phyloP scores from a whole-genome alignment of 2,329 filamentous ascomycete genomes.

The Penicillium verrucosum region DNA sequence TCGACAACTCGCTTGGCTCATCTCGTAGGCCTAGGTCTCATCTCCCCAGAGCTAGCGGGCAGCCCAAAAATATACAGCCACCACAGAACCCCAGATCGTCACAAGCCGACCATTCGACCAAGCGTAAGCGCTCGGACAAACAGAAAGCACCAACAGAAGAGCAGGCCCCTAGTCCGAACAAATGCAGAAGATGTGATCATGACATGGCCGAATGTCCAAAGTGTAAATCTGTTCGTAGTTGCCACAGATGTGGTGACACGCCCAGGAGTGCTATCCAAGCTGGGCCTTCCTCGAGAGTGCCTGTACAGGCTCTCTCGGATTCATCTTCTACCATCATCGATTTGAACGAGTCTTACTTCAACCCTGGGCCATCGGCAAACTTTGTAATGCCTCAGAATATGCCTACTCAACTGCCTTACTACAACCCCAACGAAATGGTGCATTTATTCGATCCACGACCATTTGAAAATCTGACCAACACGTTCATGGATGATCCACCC shows the following conservation, averaged over 20 bases:
- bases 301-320: not conserved
- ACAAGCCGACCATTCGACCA: not conserved
- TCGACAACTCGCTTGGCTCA: not conserved
- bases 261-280: not conserved
- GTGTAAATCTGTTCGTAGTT: not conserved
- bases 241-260: not conserved
- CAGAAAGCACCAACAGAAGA: not conserved
- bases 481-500: not conserved
- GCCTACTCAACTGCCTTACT: not conserved
- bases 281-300: not conserved
- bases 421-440: not conserved
- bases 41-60: not conserved
- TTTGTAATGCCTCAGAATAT: not conserved
- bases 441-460: not conserved
- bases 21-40: not conserved
- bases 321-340: not conserved
- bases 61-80: not conserved
- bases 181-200: not conserved
- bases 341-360: not conserved
- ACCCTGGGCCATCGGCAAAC: not conserved
- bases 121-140: not conserved
- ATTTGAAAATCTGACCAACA: not conserved
- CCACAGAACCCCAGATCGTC: not conserved
- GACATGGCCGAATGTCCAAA: not conserved
- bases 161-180: too few species aligned